phyloP scores from a whole-genome alignment of 176 grass and related monocot species.

The Raddia distichophylla region DNA sequence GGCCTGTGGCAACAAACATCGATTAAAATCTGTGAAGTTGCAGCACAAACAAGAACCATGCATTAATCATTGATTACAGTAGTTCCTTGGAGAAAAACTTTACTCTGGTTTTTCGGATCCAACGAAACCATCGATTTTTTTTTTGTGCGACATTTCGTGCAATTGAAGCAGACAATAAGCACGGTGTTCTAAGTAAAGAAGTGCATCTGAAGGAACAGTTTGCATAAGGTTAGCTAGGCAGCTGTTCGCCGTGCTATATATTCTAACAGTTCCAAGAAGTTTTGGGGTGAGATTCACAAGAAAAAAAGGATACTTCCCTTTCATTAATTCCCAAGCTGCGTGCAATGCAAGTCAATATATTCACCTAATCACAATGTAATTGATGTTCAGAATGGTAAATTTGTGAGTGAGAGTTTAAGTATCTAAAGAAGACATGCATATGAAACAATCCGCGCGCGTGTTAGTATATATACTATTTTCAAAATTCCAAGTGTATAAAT shows the following conservation, averaged over 20 bases:
- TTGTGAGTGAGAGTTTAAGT: neutral
- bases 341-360: too few species aligned
- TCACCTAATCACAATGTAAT: too few species aligned
- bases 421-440: neutral
- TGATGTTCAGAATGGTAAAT: too few species aligned
- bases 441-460: neutral
- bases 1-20: neutral
- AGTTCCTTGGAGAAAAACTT: neutral
- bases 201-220: slow-evolving; percentile 22
- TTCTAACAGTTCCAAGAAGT: neutral
- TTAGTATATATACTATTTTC: neutral
- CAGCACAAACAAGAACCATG: slow-evolving; percentile 20
- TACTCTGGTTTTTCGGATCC: slow-evolving; percentile 27
- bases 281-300: neutral
- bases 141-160: neutral
- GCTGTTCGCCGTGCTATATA: neutral
- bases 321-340: too few species aligned
- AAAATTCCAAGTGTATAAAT: neutral
- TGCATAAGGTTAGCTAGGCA: slow-evolving; percentile 8
- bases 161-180: slow-evolving; percentile 38
- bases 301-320: too few species aligned
- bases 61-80: neutral
- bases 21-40: slow-evolving; percentile 25
- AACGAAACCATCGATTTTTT: neutral
- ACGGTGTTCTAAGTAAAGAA: slow-evolving; percentile 31